Evolutionary conservation across 2,329 filamentous ascomycete species (phyloP).

Genomic region (Purpureocillium lavendulum): DNA sequence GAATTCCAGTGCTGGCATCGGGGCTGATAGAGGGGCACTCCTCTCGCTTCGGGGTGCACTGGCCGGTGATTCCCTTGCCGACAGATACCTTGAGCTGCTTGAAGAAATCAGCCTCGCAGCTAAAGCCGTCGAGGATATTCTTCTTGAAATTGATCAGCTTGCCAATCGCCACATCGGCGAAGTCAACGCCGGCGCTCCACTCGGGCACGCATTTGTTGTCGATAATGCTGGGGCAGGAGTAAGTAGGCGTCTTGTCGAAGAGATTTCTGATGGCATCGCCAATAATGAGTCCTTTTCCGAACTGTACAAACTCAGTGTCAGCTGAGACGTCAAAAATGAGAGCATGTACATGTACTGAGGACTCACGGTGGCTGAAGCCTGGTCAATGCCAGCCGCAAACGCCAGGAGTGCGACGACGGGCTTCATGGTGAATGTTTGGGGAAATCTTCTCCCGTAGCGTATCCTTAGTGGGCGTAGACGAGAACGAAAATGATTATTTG

Average conservation of each 20-base stretch:
- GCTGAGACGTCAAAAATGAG: too few relatives aligned
- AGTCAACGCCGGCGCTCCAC: slow-evolving; percentile 33
- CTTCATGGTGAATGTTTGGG: slow-evolving; percentile 37
- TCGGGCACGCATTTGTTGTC: too few relatives aligned
- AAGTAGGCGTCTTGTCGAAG: too few relatives aligned
- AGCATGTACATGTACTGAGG: too few relatives aligned
- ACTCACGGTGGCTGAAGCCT: slow-evolving; percentile 41
- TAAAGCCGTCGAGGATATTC: slow-evolving; percentile 67
- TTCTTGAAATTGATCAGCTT: slow-evolving; percentile 58
- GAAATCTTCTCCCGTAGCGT: too few relatives aligned
- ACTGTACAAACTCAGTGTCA: too few relatives aligned
- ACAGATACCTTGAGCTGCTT: slow-evolving; percentile 29
- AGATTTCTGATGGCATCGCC: too few relatives aligned
- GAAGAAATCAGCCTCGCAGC: slow-evolving; percentile 46
- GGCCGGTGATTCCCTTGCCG: slow-evolving; percentile 55
- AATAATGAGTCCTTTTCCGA: too few relatives aligned
- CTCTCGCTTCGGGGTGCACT: slow-evolving; percentile 34
- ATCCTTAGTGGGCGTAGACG: too few relatives aligned
- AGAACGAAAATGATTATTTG: too few relatives aligned
- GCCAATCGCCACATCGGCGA: slow-evolving; percentile 53
- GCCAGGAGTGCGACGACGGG: slow-evolving; percentile 37
- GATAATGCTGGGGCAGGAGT: too few relatives aligned
- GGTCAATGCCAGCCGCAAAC: slow-evolving; percentile 41
- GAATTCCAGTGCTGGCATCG: slow-evolving; percentile 14
- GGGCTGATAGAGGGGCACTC: slow-evolving; percentile 48